These are phyloP conservation scores for Nicotiana benthamiana DNA, from an alignment of 257 asterid genomes.

Conservation along the genomic window DNA sequence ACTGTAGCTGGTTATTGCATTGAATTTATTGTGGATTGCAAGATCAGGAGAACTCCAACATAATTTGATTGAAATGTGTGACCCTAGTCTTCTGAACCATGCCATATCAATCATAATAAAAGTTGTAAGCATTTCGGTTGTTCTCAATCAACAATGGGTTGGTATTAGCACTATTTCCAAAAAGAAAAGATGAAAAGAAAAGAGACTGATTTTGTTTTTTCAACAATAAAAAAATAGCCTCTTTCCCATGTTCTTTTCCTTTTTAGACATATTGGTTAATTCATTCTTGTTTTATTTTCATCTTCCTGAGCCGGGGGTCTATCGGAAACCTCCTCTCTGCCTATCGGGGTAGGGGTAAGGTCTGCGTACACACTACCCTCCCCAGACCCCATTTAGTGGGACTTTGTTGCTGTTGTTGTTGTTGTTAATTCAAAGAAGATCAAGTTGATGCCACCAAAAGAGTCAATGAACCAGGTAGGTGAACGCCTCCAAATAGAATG, in stretches of 20 bases:
- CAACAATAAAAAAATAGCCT: background rate
- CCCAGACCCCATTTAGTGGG: too few relatives aligned
- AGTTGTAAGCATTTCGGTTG: background rate
- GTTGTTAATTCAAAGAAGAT: background rate
- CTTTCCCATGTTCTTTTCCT: background rate
- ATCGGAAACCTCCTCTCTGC: too few relatives aligned
- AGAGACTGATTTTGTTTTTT: too few relatives aligned
- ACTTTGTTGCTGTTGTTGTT: too few relatives aligned
- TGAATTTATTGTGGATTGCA: background rate
- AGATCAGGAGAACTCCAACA: background rate
- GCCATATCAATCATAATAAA: background rate
- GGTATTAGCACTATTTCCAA: background rate
- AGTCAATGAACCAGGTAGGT: background rate
- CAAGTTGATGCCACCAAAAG: background rate
- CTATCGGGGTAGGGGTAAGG: too few relatives aligned
- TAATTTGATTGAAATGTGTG: background rate
- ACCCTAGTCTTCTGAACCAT: background rate
- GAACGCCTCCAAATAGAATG: background rate
- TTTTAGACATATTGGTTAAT: background rate
- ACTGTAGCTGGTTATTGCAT: background rate
- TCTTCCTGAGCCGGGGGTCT: too few relatives aligned
- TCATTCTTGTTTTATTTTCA: too few relatives aligned
- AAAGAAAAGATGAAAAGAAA: too few relatives aligned
- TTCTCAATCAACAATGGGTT: background rate
- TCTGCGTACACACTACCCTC: too few relatives aligned